phyloP scores from a whole-genome alignment of 495 filamentous ascomycete species.

The Diplogelasinospora grovesii region DNA sequence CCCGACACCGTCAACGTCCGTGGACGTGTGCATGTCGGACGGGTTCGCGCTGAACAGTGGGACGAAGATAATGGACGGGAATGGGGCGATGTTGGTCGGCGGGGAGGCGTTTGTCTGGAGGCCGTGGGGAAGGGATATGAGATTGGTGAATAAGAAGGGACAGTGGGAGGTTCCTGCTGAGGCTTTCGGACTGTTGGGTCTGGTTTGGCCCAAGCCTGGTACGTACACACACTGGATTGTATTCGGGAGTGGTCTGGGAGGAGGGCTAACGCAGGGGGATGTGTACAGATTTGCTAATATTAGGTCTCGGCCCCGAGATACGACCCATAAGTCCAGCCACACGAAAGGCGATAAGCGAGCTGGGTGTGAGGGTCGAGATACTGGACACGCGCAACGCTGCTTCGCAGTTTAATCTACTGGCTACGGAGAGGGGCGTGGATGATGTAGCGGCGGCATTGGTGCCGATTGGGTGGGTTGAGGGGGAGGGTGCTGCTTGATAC shows the following conservation, averaged over 20 bases:
- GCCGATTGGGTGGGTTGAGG: conserved; percentile 74
- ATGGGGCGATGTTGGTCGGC: conserved; percentile 65
- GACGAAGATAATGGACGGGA: conserved; percentile 54
- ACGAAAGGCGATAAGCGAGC: conserved; percentile 58
- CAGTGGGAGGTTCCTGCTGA: conserved; percentile 69
- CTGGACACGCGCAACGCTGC: conserved; percentile 92
- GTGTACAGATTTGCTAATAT: conserved; percentile 69
- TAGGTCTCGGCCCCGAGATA: conserved; percentile 74
- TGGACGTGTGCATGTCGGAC: conserved; percentile 71
- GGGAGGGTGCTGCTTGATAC: conserved; percentile 23
- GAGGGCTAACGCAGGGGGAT: conserved; percentile 8
- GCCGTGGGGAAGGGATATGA: conserved; percentile 52
- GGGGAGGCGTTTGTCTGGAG: conserved; percentile 86
- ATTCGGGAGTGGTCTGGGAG: conserved; percentile 5
- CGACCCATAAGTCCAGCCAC: conserved; percentile 70
- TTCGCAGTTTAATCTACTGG: conserved; percentile 80
- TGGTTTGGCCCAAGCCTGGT: conserved; percentile 92
- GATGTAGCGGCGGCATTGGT: conserved; percentile 86
- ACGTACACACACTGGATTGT: conserved; percentile 30
- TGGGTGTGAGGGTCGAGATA: conserved; percentile 84
- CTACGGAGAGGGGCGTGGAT: conserved; percentile 71
- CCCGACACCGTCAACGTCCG: conserved; percentile 66
- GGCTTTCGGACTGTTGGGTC: conserved; percentile 67
- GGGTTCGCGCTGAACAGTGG: conserved; percentile 82
- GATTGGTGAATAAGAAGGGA: conserved; percentile 61